phyloP scores from a whole-genome alignment of 345 rosid species.

The Hibiscus trionum region DNA sequence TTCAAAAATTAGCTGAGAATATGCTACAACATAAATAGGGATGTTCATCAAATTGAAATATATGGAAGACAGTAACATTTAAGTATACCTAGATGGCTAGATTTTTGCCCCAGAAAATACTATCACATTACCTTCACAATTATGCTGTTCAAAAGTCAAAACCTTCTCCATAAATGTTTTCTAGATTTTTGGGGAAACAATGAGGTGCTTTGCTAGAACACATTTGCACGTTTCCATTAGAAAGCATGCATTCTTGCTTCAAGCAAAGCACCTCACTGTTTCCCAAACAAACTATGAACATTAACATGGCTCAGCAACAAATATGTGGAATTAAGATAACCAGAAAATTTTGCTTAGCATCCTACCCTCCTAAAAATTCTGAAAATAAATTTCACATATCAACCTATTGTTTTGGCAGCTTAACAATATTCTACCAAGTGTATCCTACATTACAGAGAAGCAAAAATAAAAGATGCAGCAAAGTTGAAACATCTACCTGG shows the following conservation, averaged over 20 bases:
- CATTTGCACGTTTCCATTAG: no score
- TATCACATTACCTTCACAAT: not conserved
- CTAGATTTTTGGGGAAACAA: not conserved
- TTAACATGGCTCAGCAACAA: not conserved
- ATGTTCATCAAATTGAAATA: conserved; percentile 1
- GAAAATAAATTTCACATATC: not conserved
- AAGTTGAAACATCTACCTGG: conserved; percentile 41
- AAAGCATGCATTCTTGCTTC: not conserved
- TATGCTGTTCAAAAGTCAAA: not conserved
- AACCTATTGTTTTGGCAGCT: not conserved
- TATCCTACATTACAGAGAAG: not conserved
- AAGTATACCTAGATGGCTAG: not conserved
- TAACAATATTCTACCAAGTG: not conserved
- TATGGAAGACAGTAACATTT: not conserved
- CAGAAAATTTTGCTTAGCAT: conserved; percentile 3
- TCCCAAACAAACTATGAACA: not conserved
- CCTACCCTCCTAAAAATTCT: not conserved
- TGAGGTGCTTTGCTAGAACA: no score
- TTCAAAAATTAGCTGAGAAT: not conserved
- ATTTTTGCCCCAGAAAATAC: not conserved
- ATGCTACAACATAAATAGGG: not conserved
- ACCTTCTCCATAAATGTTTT: not conserved
- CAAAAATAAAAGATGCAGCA: not conserved
- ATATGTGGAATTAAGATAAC: not conserved
- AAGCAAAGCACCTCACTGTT: not conserved